Conservation (phyloP, 2,329 filamentous ascomycete genomes). For the Aureobasidium sp. region DNA sequence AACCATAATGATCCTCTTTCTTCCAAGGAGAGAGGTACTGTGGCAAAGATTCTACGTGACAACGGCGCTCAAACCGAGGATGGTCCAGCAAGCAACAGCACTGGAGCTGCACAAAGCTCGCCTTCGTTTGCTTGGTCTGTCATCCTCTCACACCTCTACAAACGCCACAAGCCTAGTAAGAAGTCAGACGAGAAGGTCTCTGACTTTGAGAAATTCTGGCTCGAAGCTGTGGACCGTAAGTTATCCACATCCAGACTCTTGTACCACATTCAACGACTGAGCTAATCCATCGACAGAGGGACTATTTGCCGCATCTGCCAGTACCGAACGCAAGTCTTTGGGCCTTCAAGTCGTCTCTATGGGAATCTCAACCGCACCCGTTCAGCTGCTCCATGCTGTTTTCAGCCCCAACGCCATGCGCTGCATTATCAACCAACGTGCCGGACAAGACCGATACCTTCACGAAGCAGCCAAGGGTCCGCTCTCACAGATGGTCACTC, state of each 20-base stretch:
- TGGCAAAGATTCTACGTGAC: slow-evolving; percentile 75
- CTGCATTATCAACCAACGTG: slow-evolving; percentile 74
- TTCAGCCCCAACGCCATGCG: slow-evolving; percentile 79
- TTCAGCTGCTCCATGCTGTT: slow-evolving; percentile 46
- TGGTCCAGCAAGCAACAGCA: slow-evolving; percentile 28
- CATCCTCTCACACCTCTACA: slow-evolving; percentile 46
- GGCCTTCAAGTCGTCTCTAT: slow-evolving; percentile 83
- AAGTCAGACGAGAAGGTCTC: slow-evolving; percentile 7
- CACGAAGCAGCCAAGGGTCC: slow-evolving; percentile 70
- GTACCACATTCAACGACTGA: background rate
- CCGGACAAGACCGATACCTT: slow-evolving; percentile 67
- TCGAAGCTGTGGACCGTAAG: slow-evolving; percentile 71
- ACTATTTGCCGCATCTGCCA: slow-evolving; percentile 72
- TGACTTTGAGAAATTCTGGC: slow-evolving; percentile 72
- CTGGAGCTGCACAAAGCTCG: slow-evolving; percentile 69
- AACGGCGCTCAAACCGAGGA: slow-evolving; percentile 45
- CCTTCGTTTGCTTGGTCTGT: slow-evolving; percentile 84
- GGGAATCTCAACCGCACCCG: slow-evolving; percentile 43
- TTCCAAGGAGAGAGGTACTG: slow-evolving; percentile 54
- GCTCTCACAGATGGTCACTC: slow-evolving; percentile 59
- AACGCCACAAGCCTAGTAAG: slow-evolving; percentile 21
- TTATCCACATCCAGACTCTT: background rate
- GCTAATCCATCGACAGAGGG: slow-evolving; percentile 48
- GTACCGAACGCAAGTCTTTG: slow-evolving; percentile 82
- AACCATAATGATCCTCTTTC: slow-evolving; percentile 61